Evolutionary conservation across 805 yeast species (phyloP), one percentile per base, ranked within the genome.

Genomic region (Kluyveromyces wickerhamii): DNA sequence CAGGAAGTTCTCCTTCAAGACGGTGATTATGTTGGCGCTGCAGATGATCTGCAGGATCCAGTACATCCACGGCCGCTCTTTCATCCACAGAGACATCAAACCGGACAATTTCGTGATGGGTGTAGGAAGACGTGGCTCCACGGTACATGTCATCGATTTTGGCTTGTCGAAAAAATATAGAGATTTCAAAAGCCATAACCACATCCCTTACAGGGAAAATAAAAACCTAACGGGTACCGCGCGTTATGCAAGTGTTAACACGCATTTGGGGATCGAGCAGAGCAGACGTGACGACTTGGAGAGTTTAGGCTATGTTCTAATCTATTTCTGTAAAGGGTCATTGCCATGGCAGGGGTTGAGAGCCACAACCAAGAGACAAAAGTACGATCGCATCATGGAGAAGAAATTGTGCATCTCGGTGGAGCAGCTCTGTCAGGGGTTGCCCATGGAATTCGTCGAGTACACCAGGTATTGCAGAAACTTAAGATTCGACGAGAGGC

Each of bases 331-430:
- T 61, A 77, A 95, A 39, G 97, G 98, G 28, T 82, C 94, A 12
- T 74, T 89, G 51, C 98, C 98, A 36, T 89, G 98, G 98, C 98
- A 89, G 64, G 98, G 98, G 4, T 72, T 89, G 52, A 87, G 87
- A 63, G 98, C 97, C 25, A 92, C 89, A 17, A 86, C 96, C 11
- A 89, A 89, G 66, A 84, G 94, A 65, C 96, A 89, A 61, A 89
- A 92, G 63, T 89, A 89, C 62, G 96, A 89, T 64, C 74, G 96
- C 42, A 92, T 89, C 50, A 79, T 89, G 78, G 96, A 89, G 59
- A 85, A 84, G 68, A 89, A 89, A 62, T 77, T 88, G 76, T 77
- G 94, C 32, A 85, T 95, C 7, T 80, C 94, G 17, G 74, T 88
- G 26, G 92, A 84, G 52, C 72, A 77, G 10, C 71, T 89, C 49